phyloP scores from a whole-genome alignment of 192 early-diverging fungal species.

The Gryganskiella cystojenkinii region DNA sequence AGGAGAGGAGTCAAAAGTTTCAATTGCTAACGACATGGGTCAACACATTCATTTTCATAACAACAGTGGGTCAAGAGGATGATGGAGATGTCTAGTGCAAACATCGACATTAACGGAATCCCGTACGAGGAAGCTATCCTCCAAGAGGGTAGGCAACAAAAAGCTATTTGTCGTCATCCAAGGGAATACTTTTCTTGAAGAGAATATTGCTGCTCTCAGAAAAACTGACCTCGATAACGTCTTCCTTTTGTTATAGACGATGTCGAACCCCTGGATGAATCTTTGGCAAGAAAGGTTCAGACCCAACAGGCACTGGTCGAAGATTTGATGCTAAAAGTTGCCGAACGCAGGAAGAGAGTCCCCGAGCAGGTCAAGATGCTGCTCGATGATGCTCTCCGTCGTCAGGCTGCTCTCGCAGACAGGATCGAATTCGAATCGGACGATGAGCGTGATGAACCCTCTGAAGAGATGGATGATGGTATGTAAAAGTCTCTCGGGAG shows the following conservation, averaged over 20 bases:
- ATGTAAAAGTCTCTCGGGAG: not conserved
- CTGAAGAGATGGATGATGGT: not conserved
- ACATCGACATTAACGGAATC: constrained; percentile 52
- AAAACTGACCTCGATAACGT: not conserved
- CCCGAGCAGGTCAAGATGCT: constrained; percentile 58
- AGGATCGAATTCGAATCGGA: constrained; percentile 47
- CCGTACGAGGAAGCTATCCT: constrained; percentile 49
- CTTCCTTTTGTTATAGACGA: constrained; percentile 15
- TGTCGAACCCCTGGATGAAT: constrained; percentile 54
- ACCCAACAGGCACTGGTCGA: constrained; percentile 39
- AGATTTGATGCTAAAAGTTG: constrained; percentile 46
- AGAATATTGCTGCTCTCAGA: not conserved
- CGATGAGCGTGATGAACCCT: constrained; percentile 12
- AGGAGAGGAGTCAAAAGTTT: not conserved
- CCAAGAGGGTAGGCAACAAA: constrained; percentile 33
- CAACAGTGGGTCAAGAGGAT: constrained; percentile 55
- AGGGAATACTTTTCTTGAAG: not conserved
- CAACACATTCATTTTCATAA: not conserved
- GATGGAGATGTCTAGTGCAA: constrained; percentile 42
- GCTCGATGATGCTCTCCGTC: constrained; percentile 49
- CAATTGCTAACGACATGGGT: not conserved
- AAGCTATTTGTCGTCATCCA: not conserved
- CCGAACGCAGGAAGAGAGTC: constrained; percentile 52
- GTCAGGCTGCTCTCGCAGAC: constrained; percentile 51
- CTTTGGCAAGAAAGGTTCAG: constrained; percentile 33